Evolutionary conservation across 768 basidiomycete species (phyloP).

Genomic region (Hygrocybe punicea): DNA sequence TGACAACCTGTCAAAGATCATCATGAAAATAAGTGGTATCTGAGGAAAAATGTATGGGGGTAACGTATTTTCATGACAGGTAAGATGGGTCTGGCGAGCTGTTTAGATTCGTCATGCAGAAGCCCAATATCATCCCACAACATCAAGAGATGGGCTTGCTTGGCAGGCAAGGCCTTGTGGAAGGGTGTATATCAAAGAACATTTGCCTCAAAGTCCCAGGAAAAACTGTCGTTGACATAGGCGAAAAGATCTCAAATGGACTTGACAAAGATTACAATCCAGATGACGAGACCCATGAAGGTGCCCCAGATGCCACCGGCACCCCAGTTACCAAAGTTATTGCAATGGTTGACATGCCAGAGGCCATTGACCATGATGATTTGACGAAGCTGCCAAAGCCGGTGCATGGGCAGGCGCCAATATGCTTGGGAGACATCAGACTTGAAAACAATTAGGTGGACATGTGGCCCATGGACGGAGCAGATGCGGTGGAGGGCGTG

Average conservation of each 20-base stretch:
- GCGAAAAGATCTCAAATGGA: not conserved
- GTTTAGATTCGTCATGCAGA: conserved; percentile 40
- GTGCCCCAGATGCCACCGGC: conserved; percentile 14
- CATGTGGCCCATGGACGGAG: not conserved
- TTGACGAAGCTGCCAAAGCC: conserved; percentile 30
- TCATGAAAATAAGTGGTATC: too few relatives aligned
- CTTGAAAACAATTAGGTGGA: conserved; percentile 31
- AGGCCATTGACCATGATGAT: conserved; percentile 12
- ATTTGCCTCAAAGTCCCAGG: not conserved
- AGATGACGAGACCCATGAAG: conserved; percentile 6
- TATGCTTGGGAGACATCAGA: conserved; percentile 39
- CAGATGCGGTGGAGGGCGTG: conserved; percentile 13
- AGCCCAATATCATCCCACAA: conserved; percentile 42
- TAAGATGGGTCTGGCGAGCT: conserved; percentile 31
- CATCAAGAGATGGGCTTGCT: conserved; percentile 33
- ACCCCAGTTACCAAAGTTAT: conserved; percentile 10
- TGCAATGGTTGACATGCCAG: conserved; percentile 9
- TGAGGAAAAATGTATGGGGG: too few relatives aligned
- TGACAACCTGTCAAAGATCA: too few relatives aligned
- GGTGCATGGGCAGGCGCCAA: conserved; percentile 31
- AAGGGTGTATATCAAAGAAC: conserved; percentile 24
- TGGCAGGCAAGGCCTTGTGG: conserved; percentile 20
- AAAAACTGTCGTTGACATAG: not conserved
- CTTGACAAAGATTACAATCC: not conserved
- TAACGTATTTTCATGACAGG: too few relatives aligned